Conservation (phyloP, 139 green algal species). For the Zygnema cylindricum region DNA sequence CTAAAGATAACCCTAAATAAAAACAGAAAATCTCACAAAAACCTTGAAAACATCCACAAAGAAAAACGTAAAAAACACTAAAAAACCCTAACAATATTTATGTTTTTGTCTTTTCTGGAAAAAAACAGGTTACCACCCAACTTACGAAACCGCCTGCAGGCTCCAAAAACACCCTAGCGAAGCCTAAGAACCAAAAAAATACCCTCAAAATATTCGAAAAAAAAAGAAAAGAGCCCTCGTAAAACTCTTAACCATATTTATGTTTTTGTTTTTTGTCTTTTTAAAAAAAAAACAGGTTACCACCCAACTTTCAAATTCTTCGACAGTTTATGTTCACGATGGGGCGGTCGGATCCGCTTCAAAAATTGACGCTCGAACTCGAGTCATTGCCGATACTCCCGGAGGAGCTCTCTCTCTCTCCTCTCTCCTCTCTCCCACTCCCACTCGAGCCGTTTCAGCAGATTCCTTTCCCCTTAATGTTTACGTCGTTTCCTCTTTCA, state of each 20-base stretch:
- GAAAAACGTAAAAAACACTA: no score
- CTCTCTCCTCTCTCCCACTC: conserved; percentile 8
- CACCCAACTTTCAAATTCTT: conserved; percentile 10
- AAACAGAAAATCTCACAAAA: no score
- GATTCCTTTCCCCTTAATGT: conserved; percentile 37
- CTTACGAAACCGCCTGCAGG: conserved; percentile 11
- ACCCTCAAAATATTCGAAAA: no score
- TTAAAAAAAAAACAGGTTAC: conserved; percentile 21
- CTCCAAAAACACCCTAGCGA: no score
- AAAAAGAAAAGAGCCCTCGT: no score
- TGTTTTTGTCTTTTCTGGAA: background rate
- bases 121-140: conserved; percentile 23
- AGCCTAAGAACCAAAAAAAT: no score
- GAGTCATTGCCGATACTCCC: conserved; percentile 16
- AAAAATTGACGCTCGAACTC: background rate
- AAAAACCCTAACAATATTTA: background rate
- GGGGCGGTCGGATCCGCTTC: conserved; percentile 35
- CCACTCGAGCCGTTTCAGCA: background rate
- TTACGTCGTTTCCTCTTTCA: conserved; percentile 8
- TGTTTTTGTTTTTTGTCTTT: background rate
- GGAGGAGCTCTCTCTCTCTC: background rate
- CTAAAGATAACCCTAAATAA: no score
- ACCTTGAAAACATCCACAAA: no score
- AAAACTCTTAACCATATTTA: background rate
- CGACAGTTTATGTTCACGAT: conserved; percentile 37